These are phyloP conservation scores for Penicillium sp. DNA, from an alignment of 2,329 filamentous ascomycete genomes.

Conservation along the genomic window DNA sequence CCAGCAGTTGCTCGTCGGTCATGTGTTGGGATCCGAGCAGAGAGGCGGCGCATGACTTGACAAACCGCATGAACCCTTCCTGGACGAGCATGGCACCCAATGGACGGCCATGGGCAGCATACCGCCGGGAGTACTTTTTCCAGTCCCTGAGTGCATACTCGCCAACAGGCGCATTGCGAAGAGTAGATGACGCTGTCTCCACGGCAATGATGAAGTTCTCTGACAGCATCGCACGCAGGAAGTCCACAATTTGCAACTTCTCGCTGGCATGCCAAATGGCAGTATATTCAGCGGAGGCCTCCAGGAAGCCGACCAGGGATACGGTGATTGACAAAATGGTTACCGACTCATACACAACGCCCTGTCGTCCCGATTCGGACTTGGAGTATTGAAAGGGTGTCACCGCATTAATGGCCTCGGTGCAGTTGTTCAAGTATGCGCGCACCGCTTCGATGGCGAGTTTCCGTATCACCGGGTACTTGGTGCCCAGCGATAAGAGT, in stretches of 20 bases:
- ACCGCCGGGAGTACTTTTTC: conserved; percentile 83
- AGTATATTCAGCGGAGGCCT: conserved; percentile 74
- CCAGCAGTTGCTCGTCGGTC: conserved; percentile 66
- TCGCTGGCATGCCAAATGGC: conserved; percentile 80
- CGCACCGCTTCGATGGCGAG: conserved; percentile 67
- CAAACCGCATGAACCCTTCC: conserved; percentile 80
- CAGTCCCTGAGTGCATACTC: conserved; percentile 74
- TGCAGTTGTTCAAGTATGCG: conserved; percentile 72
- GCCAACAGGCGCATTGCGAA: conserved; percentile 73
- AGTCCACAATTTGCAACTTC: conserved; percentile 70
- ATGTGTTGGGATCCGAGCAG: conserved; percentile 64
- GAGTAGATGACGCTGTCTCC: conserved; percentile 85
- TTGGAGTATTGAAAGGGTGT: conserved; percentile 59
- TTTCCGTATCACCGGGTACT: conserved; percentile 68
- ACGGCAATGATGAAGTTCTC: conserved; percentile 83
- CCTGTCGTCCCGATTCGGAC: conserved; percentile 48
- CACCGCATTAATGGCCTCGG: conserved; percentile 59
- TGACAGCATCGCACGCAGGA: conserved; percentile 72
- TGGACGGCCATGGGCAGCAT: conserved; percentile 75
- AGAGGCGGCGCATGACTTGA: conserved; percentile 76
- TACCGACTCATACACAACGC: conserved; percentile 59
- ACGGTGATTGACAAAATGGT: conserved; percentile 74
- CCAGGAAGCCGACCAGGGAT: conserved; percentile 86
- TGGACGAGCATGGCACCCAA: conserved; percentile 90
- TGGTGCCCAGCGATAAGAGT: conserved; percentile 75